These are phyloP conservation scores for Ceratobasidium sp. DNA, from an alignment of 1,284 basidiomycete species.

Conservation along the genomic window DNA sequence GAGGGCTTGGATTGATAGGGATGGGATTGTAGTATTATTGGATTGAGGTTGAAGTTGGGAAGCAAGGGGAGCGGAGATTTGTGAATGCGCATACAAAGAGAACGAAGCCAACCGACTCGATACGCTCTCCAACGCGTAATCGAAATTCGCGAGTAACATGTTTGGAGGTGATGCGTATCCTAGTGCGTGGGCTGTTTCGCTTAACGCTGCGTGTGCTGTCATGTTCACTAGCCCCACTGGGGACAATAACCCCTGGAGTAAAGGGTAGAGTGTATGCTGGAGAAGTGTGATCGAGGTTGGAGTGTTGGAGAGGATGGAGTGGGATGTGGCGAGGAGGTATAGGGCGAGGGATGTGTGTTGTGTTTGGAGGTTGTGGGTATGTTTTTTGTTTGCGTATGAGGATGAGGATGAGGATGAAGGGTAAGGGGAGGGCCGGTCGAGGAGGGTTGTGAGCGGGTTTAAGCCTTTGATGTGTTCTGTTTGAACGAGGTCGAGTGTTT, in stretches of 20 bases:
- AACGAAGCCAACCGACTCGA: slow-evolving; percentile 73
- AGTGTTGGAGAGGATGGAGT: slow-evolving; percentile 4
- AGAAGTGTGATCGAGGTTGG: slow-evolving; percentile 74
- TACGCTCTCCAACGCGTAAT: slow-evolving; percentile 86
- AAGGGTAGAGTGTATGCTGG: slow-evolving; percentile 82
- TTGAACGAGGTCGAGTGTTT: slow-evolving; percentile 57
- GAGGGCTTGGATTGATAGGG: slow-evolving; percentile 69
- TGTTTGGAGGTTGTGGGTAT: slow-evolving; percentile 57
- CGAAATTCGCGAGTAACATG: slow-evolving; percentile 90
- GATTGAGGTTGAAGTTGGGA: not conserved
- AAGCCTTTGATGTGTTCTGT: slow-evolving; percentile 71
- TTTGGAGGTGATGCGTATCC: slow-evolving; percentile 88
- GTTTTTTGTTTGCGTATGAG: slow-evolving; percentile 51
- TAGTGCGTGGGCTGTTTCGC: slow-evolving; percentile 74
- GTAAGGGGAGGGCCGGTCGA: slow-evolving; percentile 46
- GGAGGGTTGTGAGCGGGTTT: slow-evolving; percentile 56
- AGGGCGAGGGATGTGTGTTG: slow-evolving; percentile 74
- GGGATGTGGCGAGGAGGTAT: slow-evolving; percentile 74
- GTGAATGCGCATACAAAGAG: slow-evolving; percentile 69
- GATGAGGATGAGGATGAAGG: slow-evolving; percentile 43
- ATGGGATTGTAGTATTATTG: not conserved
- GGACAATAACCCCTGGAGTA: slow-evolving; percentile 85
- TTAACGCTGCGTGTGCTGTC: slow-evolving; percentile 77
- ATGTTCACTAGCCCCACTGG: slow-evolving; percentile 73
- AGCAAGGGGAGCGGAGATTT: slow-evolving; percentile 57